Conservation (phyloP, 1,284 basidiomycete species). For the Crepidotus sp. region DNA sequence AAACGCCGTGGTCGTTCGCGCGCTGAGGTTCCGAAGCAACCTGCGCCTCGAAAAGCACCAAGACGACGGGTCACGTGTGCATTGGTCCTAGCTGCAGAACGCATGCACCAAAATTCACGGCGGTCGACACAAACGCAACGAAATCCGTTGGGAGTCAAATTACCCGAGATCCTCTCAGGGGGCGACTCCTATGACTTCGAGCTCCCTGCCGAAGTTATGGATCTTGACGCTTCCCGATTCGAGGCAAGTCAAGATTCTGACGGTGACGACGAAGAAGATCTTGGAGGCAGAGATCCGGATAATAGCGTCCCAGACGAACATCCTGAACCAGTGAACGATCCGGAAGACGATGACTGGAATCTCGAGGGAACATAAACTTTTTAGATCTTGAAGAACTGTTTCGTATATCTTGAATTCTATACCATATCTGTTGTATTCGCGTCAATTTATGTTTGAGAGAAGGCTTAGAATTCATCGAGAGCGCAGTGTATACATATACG, state of each 20-base stretch:
- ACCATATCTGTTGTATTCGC: slow-evolving; percentile 14
- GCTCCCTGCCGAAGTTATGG: background rate
- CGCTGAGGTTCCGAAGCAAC: background rate
- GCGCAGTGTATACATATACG: background rate
- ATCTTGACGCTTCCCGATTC: background rate
- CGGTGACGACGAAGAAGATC: slow-evolving; percentile 1
- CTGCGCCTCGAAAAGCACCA: background rate
- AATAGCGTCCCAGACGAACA: background rate
- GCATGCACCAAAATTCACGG: slow-evolving; percentile 1
- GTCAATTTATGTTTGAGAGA: slow-evolving; percentile 1
- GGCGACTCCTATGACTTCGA: slow-evolving; percentile 13
- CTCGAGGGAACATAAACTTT: slow-evolving; percentile 10
- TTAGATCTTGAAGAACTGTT: slow-evolving; percentile 9
- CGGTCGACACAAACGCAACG: background rate
- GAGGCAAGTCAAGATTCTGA: slow-evolving; percentile 3
- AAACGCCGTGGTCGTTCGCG: slow-evolving; percentile 16
- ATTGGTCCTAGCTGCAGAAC: background rate
- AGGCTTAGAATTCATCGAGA: background rate
- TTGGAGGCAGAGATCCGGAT: background rate
- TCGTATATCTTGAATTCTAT: slow-evolving; percentile 15
- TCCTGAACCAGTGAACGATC: background rate
- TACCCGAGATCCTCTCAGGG: slow-evolving; percentile 4
- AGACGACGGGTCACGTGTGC: background rate
- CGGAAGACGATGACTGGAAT: slow-evolving; percentile 2
- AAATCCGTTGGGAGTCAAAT: slow-evolving; percentile 5